These are phyloP conservation scores for Aspergillus fructus DNA, from an alignment of 2,329 filamentous ascomycete genomes.

Conservation along the genomic window DNA sequence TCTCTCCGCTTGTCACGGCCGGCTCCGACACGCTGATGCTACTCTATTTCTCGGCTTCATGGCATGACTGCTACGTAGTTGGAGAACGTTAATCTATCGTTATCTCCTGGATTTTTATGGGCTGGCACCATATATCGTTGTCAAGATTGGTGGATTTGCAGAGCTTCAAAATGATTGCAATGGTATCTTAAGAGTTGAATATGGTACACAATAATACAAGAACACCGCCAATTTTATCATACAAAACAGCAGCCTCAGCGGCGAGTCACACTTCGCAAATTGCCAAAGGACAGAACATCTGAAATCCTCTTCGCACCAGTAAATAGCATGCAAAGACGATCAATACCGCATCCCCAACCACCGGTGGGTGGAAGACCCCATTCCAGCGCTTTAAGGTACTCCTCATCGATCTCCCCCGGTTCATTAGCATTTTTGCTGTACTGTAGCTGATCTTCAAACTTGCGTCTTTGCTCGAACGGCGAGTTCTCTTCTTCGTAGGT, in stretches of 20 bases:
- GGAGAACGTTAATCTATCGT: not conserved
- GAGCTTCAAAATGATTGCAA: not conserved
- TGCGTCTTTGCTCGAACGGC: conserved; percentile 78
- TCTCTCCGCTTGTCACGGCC: conserved; percentile 7
- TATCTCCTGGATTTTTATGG: not conserved
- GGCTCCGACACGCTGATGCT: conserved; percentile 6
- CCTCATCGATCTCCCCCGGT: conserved; percentile 64
- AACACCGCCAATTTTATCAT: not conserved
- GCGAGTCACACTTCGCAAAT: conserved; percentile 57
- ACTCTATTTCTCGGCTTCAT: conserved; percentile 2
- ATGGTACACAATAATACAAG: conserved; percentile 6
- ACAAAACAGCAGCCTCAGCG: conserved; percentile 2
- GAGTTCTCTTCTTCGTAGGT: conserved; percentile 99
- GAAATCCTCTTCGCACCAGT: conserved; percentile 74
- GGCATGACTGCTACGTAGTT: not conserved
- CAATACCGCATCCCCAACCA: conserved; percentile 93
- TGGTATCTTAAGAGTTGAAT: not conserved
- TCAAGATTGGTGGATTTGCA: not conserved
- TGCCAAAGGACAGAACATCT: conserved; percentile 88
- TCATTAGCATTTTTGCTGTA: conserved; percentile 51
- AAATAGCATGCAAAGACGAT: conserved; percentile 89
- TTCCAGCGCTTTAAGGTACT: conserved; percentile 79
- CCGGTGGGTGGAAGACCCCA: conserved; percentile 93
- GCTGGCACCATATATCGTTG: too few relatives aligned
- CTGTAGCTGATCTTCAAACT: conserved; percentile 66